phyloP scores from a whole-genome alignment of 441 rosid genomes.

The Corymbia calophylla region DNA sequence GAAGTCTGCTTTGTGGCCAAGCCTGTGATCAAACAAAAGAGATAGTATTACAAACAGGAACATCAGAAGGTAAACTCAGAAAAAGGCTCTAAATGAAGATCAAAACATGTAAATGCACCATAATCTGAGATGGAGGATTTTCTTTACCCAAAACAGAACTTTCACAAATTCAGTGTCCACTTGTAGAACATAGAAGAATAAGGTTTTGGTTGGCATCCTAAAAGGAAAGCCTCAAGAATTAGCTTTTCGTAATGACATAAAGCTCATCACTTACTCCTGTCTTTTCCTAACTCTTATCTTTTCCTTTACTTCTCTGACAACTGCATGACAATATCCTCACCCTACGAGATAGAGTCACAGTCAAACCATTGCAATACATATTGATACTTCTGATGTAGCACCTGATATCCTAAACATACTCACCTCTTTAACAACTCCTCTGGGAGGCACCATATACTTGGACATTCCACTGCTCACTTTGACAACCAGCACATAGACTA shows the following conservation, averaged over 20 bases:
- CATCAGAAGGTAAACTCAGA: background rate
- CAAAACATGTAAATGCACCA: background rate
- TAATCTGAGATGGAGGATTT: background rate
- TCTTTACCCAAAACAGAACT: background rate
- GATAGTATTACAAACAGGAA: background rate
- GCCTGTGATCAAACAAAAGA: background rate
- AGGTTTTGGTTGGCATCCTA: background rate
- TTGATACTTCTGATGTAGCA: background rate
- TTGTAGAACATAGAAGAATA: background rate
- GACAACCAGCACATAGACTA: constrained; percentile 54
- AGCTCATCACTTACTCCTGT: constrained; percentile 46
- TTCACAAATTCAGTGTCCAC: background rate
- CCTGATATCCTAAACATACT: background rate
- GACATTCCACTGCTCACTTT: constrained; percentile 56
- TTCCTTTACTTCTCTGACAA: constrained; percentile 59
- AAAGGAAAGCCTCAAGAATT: background rate
- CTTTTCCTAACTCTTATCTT: constrained; percentile 18
- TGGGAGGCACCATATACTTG: constrained; percentile 56
- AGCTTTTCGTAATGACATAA: background rate
- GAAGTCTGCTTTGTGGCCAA: background rate
- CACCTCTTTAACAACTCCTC: constrained; percentile 59
- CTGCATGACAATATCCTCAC: constrained; percentile 61
- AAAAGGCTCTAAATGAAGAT: background rate
- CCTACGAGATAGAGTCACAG: constrained; percentile 14
- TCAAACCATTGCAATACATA: background rate